Base-by-base conservation (phyloP, 2,329 filamentous ascomycete species). In the Xylariaceae sp. region DNA sequence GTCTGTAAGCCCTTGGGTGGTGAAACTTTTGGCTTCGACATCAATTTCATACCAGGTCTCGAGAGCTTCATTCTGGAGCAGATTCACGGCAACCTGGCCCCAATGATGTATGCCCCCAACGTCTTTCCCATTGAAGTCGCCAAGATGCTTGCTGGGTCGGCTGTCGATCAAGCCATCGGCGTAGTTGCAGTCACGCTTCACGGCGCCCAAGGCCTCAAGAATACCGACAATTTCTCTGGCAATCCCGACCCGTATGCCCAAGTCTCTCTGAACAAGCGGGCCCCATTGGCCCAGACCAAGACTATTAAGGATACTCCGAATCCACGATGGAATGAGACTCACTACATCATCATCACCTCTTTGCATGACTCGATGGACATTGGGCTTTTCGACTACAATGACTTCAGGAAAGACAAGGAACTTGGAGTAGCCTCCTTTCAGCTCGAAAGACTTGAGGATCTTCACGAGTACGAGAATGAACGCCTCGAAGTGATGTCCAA, bases 101-200 rank as follows among this genome's bases (percentile, higher is more conserved):
- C 92, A 0, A 96, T 98, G 83, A 94, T 98, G 87, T 98, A 98
- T 56, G 81, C 79, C 23, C 92, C 92, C 7, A 94, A 98, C 49
- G 88, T 96, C 31, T 98, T 98, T 69, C 92, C 92, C 12, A 92
- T 98, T 46, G 92, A 98, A 55, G 87, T 98, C 36, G 92, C 92
- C 48, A 96, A 98, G 72, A 92, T 98, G 86, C 71, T 98, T 44
- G 85, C 90, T 27, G 92, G 92, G 38, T 90, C 84, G 38, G 80
- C 92, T 0, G 85, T 98, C 32, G 93, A 98, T 56, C 86, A 94
- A 61, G 92, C 92, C 9, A 87, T 98, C 51, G 92, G 92, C 57
- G 89, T 98, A 7, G 63, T 98, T 33, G 90, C 90, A 16, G 70
- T 98, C 40, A 94, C 88, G 5, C 73, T 98, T 42, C 87, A 98